Conservation (phyloP, 148 eudicot genomes). For the Rhododendron ovatum region DNA sequence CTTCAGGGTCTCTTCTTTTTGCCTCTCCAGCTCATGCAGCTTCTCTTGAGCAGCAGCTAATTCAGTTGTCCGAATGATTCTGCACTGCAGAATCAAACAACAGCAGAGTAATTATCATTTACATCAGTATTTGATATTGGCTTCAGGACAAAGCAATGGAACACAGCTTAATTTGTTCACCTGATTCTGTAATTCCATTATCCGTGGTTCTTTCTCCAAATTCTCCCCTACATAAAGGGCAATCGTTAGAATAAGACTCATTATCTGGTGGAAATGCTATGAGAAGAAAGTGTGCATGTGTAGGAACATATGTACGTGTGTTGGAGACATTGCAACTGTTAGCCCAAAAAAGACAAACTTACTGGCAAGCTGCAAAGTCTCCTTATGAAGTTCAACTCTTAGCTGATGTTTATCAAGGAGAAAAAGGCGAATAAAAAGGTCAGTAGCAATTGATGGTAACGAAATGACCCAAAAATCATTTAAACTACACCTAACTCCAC, state of each 20-base stretch:
- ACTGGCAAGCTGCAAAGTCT: slow-evolving; percentile 94
- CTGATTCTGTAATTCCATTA: slow-evolving; percentile 86
- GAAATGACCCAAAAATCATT: neutral
- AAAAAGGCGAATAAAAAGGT: neutral
- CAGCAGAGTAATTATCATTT: neutral
- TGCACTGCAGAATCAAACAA: slow-evolving; percentile 47
- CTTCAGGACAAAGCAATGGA: neutral
- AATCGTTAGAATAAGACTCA: neutral
- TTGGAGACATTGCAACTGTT: neutral
- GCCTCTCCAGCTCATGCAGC: slow-evolving; percentile 53
- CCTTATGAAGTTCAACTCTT: slow-evolving; percentile 79
- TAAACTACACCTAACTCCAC: neutral
- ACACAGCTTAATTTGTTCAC: slow-evolving; percentile 23
- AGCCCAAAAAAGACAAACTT: slow-evolving; percentile 18
- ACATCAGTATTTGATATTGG: neutral
- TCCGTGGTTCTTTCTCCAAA: slow-evolving; percentile 83
- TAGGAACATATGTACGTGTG: neutral
- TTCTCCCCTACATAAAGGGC: slow-evolving; percentile 52
- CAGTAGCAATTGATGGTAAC: slow-evolving; percentile 2
- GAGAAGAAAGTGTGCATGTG: neutral
- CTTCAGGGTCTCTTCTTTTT: slow-evolving; percentile 56
- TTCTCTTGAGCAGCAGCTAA: slow-evolving; percentile 77
- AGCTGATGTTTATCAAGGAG: slow-evolving; percentile 38
- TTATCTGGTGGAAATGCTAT: neutral
- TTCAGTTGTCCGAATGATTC: slow-evolving; percentile 76